Evolutionary conservation across 768 basidiomycete genomes (phyloP), one percentile per base, ranked within the genome.

Genomic region (Auricularia sp.): DNA sequence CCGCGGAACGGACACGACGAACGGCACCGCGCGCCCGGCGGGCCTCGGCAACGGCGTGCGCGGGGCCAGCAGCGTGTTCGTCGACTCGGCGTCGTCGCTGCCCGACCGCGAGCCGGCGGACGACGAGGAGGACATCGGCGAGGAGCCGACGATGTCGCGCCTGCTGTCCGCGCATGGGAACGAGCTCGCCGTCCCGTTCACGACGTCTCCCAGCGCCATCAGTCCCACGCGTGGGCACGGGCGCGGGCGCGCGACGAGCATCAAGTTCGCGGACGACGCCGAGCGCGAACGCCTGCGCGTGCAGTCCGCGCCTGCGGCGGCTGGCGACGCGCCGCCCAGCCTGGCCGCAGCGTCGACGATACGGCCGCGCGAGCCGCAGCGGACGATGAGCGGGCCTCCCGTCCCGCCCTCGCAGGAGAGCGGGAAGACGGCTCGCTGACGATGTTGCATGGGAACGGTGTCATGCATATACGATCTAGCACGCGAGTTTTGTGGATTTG

Each of bases 61-160:
- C 33, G 56, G 56, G 0, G n/a, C 53, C 0, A n/a, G n/a, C n/a
- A 54, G 29, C 56, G 56, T 59, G 56, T 59, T 59, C 56, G 56
- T 59, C 56, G 56, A 59, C 29, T 35, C 56, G 34, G 5, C 18
- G 23, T 59, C 56, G 56, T 59, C 56, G 10, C 4, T 42, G 3
- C 39, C 39, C 8, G 39, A 42, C 39, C 39, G 39, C 39, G 39
- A 42, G 56, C 56, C 14, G 4, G 21, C 47, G 8, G 18, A 18
- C 47, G 18, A 18, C 47, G 47, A 16, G 47, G 6, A 11, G 23
- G 56, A 14, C 14, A 4, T 2, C 29, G 56, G 34, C 4, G 56
- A 59, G 56, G 56, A 59, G 23, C 56, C 56, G 56, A 59, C 56
- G 8, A 59, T 59, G 29, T 59, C 56, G 56, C 56, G 56, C 23